Evolutionary conservation across 495 filamentous ascomycete species (phyloP).

Genomic region (Letharia columbiana): DNA sequence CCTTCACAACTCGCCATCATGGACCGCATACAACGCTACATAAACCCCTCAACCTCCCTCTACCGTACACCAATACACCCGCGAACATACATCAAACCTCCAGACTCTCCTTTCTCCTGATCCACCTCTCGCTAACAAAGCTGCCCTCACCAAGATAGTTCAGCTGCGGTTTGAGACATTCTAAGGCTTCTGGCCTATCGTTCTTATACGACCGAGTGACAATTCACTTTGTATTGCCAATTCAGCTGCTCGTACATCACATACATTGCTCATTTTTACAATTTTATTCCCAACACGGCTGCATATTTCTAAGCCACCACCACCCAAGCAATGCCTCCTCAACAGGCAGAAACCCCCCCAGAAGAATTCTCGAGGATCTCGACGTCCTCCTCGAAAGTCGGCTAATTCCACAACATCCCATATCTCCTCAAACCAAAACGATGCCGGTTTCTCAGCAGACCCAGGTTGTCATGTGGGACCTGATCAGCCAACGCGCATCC

Average conservation of each 20-base stretch:
- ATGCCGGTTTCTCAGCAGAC: slow-evolving; percentile 1
- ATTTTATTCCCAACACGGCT: slow-evolving; percentile 18
- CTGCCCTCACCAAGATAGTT: neutral
- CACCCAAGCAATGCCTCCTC: slow-evolving; percentile 17
- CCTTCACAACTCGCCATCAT: slow-evolving; percentile 15
- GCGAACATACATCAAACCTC: slow-evolving; percentile 11
- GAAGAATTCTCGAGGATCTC: slow-evolving; percentile 21
- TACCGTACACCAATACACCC: slow-evolving; percentile 16
- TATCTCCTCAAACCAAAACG: slow-evolving; percentile 5
- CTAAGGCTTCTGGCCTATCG: neutral
- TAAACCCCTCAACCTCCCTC: slow-evolving; percentile 15
- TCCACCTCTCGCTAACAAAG: neutral
- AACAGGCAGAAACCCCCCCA: slow-evolving; percentile 11
- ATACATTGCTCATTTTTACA: slow-evolving; percentile 2
- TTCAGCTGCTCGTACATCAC: neutral
- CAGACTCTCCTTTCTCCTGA: slow-evolving; percentile 7
- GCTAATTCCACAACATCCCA: slow-evolving; percentile 19
- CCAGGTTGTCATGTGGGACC: slow-evolving; percentile 8
- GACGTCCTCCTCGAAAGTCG: slow-evolving; percentile 23
- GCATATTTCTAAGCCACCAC: slow-evolving; percentile 27
- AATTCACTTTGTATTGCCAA: neutral
- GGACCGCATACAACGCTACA: slow-evolving; percentile 16
- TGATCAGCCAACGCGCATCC: slow-evolving; percentile 24
- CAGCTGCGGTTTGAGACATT: neutral
- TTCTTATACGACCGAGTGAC: neutral